Conservation (phyloP, 208 protist genomes). For the Trypanosoma lewisi region DNA sequence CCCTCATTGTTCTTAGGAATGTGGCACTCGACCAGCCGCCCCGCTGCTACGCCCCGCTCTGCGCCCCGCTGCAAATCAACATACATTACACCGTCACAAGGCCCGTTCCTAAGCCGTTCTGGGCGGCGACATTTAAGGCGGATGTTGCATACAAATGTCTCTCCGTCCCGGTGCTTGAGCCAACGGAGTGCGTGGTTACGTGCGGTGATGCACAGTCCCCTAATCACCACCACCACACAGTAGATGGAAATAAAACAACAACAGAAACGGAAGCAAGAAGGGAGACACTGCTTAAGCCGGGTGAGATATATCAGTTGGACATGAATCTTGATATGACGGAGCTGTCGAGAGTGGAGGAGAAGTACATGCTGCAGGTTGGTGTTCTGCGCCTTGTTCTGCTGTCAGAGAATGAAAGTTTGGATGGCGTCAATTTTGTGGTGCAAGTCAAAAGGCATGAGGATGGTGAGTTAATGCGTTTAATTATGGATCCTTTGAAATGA, state of each 20-base stretch:
- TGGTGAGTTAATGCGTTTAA: constrained; percentile 21
- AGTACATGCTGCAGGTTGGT: constrained; percentile 62
- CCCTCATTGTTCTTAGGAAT: not conserved
- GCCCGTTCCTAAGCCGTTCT: constrained; percentile 8
- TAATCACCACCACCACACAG: too few species aligned
- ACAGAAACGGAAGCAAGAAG: too few species aligned
- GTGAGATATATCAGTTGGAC: constrained; percentile 15
- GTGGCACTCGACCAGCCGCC: not conserved
- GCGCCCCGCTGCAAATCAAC: constrained; percentile 26
- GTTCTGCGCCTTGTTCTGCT: constrained; percentile 33
- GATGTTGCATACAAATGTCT: constrained; percentile 42
- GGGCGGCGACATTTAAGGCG: constrained; percentile 39
- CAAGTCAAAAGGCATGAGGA: constrained; percentile 20
- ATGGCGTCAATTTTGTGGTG: constrained; percentile 18
- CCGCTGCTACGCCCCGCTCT: constrained; percentile 23
- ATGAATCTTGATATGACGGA: constrained; percentile 25
- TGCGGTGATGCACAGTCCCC: not conserved
- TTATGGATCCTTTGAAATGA: constrained; percentile 19
- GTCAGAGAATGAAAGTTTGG: not conserved
- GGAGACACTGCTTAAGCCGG: constrained; percentile 8
- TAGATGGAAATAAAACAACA: too few species aligned
- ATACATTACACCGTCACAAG: constrained; percentile 23
- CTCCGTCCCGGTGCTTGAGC: constrained; percentile 5
- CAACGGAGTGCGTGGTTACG: not conserved
- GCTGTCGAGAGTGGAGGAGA: constrained; percentile 29